Evolutionary conservation across 345 rosid species (phyloP), one percentile per base, ranked within the genome.

Genomic region (Arabidopsis suecica): DNA sequence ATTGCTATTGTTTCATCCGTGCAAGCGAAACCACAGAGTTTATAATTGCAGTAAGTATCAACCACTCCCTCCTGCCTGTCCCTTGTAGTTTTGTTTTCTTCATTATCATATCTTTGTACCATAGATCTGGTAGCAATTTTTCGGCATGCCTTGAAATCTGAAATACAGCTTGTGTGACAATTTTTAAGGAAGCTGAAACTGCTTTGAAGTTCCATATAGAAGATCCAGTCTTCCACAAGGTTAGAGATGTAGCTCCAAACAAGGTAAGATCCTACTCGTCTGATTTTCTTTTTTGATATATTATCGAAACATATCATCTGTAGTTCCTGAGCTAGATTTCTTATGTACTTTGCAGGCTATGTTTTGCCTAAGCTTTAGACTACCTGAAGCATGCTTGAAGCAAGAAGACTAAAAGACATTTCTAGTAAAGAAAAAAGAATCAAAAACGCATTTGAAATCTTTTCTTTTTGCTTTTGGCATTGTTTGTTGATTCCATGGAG

Each of bases 231-330:
- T 87, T 95, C 79, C 98, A 90, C 61, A 83, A 86, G 83, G 98
- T 95, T 50, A 85, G 99, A 86, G 97, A 95, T 70, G 99, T 95
- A 69, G 99, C 99, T 74, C 99, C 99, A 9, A 92, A 92, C 83
- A 95, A 95, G 96, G 98, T 95, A 82, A 49, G 36, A 48, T 49
- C 30, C 23, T 13, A 54, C 47, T 60, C 6, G 48, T 38, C 30
- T 25, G 16, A 9, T 13, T 40, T 41, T 8, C 1, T 38, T 4
- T 13, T 12, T 33, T n/a, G 6, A 1, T 49, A 9, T 12, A 18
- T n/a, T 12, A 69, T 37, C 8, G 56, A 56, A 53, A 5, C 11
- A 7, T 11, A 63, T 47, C 11, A 8, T 48, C 6, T 3, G 0
- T 50, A 42, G 30, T 14, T 60, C 33, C 45, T 78, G 44, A 78